A percentile compares a stretch with the other conserved stretches of the same genome.
Conservation (phyloP, 176 grass and related monocot species). For the Lolium multiflorum region DNA sequence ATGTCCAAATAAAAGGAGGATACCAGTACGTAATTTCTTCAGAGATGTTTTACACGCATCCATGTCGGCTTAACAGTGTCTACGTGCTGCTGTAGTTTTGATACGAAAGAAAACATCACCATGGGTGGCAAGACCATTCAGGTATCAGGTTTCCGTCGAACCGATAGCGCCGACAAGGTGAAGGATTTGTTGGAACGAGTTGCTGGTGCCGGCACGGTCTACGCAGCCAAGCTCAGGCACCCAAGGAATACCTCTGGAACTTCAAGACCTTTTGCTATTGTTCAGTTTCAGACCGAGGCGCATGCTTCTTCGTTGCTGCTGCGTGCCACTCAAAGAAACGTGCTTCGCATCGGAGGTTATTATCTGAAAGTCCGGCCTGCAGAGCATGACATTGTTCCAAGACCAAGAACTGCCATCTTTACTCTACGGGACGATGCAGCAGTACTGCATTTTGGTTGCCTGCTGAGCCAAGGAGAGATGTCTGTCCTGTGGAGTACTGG, state of each 20-base stretch:
- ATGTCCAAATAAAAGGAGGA: too few species aligned
- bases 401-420: slow-evolving; percentile 66
- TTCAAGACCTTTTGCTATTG: slow-evolving; percentile 64
- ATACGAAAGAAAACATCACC: slow-evolving; percentile 47
- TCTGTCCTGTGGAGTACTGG: slow-evolving; percentile 47
- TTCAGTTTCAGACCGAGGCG: slow-evolving; percentile 66
- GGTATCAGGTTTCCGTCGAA: slow-evolving; percentile 53
- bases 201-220: slow-evolving; percentile 54
- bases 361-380: slow-evolving; percentile 45
- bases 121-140: slow-evolving; percentile 71
- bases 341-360: slow-evolving; percentile 26
- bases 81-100: slow-evolving; percentile 39
- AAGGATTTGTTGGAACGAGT: slow-evolving; percentile 59
- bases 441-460: slow-evolving; percentile 66
- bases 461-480: slow-evolving; percentile 61
- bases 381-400: slow-evolving; percentile 69
- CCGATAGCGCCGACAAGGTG: slow-evolving; percentile 47
- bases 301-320: slow-evolving; percentile 48
- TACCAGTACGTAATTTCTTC: too few species aligned
- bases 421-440: slow-evolving; percentile 32
- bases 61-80: neutral
- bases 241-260: slow-evolving; percentile 50
- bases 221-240: slow-evolving; percentile 67
- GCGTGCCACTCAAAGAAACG: slow-evolving; percentile 1
- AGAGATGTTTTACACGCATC: neutral